phyloP scores from a whole-genome alignment of 208 protist species.

The Acanthamoeba triangularis region DNA sequence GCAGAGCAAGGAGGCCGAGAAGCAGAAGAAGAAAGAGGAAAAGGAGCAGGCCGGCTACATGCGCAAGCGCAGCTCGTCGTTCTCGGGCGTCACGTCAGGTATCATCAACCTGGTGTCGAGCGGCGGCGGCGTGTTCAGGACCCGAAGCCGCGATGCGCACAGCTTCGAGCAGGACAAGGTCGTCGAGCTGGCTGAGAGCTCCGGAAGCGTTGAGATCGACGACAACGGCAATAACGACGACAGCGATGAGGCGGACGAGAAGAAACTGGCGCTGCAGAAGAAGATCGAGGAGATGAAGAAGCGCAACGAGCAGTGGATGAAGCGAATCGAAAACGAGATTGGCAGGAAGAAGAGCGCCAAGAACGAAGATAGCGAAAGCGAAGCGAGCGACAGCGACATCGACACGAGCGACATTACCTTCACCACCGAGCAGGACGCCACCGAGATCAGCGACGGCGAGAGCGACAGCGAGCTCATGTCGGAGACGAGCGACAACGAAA shows the following conservation, averaged over 20 bases:
- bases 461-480: not conserved
- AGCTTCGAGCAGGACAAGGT: not conserved
- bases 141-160: not conserved
- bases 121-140: not conserved
- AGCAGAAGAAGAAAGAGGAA: slow-evolving; percentile 4
- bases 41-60: not conserved
- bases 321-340: slow-evolving; percentile 27
- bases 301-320: slow-evolving; percentile 36
- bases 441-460: not conserved
- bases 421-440: slow-evolving; percentile 11
- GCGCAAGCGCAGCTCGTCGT: slow-evolving; percentile 42
- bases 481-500: slow-evolving; percentile 10
- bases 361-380: not conserved
- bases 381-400: slow-evolving; percentile 16
- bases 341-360: not conserved
- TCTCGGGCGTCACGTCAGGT: not conserved
- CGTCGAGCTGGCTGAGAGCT: not conserved
- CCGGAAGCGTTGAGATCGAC: not conserved
- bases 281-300: slow-evolving; percentile 60
- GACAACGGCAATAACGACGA: not conserved
- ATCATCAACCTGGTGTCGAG: slow-evolving; percentile 46
- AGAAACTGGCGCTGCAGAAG: slow-evolving; percentile 2
- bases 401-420: slow-evolving; percentile 34
- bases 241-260: not conserved
- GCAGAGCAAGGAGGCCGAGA: not conserved